These are phyloP conservation scores for Hebeloma cylindrosporum DNA, from an alignment of 768 basidiomycete genomes.

Conservation along the genomic window DNA sequence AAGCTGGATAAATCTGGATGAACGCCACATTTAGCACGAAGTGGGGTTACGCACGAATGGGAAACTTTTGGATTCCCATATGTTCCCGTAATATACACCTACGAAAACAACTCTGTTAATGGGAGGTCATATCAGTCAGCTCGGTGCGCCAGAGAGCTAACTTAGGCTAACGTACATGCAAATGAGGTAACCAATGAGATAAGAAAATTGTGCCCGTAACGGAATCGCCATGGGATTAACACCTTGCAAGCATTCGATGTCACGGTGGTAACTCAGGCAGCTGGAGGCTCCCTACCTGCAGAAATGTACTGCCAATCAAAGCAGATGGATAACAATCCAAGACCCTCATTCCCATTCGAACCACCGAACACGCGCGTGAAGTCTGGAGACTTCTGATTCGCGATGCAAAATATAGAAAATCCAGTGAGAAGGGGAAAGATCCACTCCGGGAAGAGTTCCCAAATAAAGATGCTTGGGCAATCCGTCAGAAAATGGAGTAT, in stretches of 20 bases:
- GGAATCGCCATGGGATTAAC: slow-evolving; percentile 53
- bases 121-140: neutral
- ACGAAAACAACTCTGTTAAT: slow-evolving; percentile 39
- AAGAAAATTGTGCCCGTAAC: slow-evolving; percentile 48
- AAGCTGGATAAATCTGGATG: slow-evolving; percentile 35
- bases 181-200: slow-evolving; percentile 47
- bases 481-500: slow-evolving; percentile 2
- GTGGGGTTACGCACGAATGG: slow-evolving; percentile 24
- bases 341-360: slow-evolving; percentile 62
- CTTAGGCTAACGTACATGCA: slow-evolving; percentile 40
- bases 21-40: neutral
- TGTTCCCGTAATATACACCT: slow-evolving; percentile 54
- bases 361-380: slow-evolving; percentile 67
- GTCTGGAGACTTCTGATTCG: slow-evolving; percentile 42
- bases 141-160: too few relatives aligned
- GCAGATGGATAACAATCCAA: slow-evolving; percentile 56
- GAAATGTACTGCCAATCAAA: slow-evolving; percentile 66
- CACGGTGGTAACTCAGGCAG: neutral
- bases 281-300: slow-evolving; percentile 29
- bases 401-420: slow-evolving; percentile 57
- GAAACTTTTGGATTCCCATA: slow-evolving; percentile 45
- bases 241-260: slow-evolving; percentile 18
- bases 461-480: slow-evolving; percentile 42
- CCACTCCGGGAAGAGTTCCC: slow-evolving; percentile 53
- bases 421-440: slow-evolving; percentile 64